Percentiles rank a stretch among this genome's conserved stretches.
Evolutionary conservation across 441 rosid species (phyloP).

Genomic region (Populus hybrid): DNA sequence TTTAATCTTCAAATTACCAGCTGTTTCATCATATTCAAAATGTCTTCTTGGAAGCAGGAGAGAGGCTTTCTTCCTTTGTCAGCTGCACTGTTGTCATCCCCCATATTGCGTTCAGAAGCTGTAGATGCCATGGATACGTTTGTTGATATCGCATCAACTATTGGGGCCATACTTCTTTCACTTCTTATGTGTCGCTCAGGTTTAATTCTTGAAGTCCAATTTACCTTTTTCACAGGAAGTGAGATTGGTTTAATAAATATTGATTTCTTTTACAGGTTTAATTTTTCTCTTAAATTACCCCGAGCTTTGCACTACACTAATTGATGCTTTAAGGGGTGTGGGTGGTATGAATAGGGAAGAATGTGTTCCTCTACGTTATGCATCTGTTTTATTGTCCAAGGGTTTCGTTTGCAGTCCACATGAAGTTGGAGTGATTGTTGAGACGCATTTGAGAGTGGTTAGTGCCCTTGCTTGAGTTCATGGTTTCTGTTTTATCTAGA

Average conservation of each 20-base stretch:
- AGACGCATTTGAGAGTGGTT: slow-evolving; percentile 95
- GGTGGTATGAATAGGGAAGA: slow-evolving; percentile 64
- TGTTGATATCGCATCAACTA: slow-evolving; percentile 60
- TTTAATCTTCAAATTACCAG: slow-evolving; percentile 19
- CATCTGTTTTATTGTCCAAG: slow-evolving; percentile 70
- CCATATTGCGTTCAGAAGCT: slow-evolving; percentile 49
- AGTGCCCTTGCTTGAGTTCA: slow-evolving; percentile 35
- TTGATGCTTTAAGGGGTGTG: slow-evolving; percentile 68
- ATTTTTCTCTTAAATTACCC: slow-evolving; percentile 74
- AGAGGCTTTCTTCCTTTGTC: slow-evolving; percentile 95
- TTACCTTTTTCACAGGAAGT: slow-evolving; percentile 3
- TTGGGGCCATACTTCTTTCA: slow-evolving; percentile 83
- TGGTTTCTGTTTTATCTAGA: neutral
- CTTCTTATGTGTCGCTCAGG: slow-evolving; percentile 86
- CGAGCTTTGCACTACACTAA: slow-evolving; percentile 68
- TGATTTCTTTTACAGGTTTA: slow-evolving; percentile 53
- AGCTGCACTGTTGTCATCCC: slow-evolving; percentile 83
- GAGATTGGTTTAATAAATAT: slow-evolving; percentile 20
- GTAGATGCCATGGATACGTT: slow-evolving; percentile 48
- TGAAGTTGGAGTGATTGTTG: slow-evolving; percentile 85
- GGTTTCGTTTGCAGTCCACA: slow-evolving; percentile 84
- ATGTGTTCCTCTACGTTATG: slow-evolving; percentile 90
- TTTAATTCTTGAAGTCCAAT: slow-evolving; percentile 25
- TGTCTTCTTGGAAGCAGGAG: slow-evolving; percentile 60
- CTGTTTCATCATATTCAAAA: slow-evolving; percentile 16